Conservation (phyloP, 2,329 filamentous ascomycete species). For the Alternaria sp. region DNA sequence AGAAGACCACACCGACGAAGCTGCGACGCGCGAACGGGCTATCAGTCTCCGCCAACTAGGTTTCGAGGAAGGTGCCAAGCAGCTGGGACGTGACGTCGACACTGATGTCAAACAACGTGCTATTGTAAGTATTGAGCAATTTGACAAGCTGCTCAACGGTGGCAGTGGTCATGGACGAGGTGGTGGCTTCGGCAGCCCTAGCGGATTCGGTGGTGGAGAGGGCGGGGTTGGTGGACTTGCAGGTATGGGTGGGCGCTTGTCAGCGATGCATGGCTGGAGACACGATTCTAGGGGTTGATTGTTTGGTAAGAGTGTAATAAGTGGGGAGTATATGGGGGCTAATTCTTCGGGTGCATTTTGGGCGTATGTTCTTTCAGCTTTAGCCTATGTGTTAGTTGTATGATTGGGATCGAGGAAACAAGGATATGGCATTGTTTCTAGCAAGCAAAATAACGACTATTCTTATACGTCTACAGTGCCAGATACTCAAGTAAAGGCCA, state of each 20-base stretch:
- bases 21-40: conserved; percentile 72
- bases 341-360: neutral
- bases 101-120: conserved; percentile 85
- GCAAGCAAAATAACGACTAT: neutral
- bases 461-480: neutral
- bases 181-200: conserved; percentile 16
- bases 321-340: neutral
- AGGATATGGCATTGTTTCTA: neutral
- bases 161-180: conserved; percentile 3
- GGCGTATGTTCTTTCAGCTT: neutral
- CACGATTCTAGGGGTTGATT: conserved; percentile 24
- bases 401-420: neutral
- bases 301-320: neutral
- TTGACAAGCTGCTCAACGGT: conserved; percentile 32
- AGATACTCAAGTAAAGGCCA: neutral
- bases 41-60: conserved; percentile 75
- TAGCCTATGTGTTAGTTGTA: neutral
- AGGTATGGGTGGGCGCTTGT: conserved; percentile 15
- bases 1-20: conserved; percentile 74
- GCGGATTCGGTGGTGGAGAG: conserved; percentile 20
- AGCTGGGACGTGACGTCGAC: conserved; percentile 71
- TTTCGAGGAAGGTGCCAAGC: conserved; percentile 70
- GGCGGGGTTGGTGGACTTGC: conserved; percentile 13
- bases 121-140: conserved; percentile 77
- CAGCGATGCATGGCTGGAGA: conserved; percentile 28